Conservation (phyloP, 2,329 filamentous ascomycete species). For the Epichloe scottii region DNA sequence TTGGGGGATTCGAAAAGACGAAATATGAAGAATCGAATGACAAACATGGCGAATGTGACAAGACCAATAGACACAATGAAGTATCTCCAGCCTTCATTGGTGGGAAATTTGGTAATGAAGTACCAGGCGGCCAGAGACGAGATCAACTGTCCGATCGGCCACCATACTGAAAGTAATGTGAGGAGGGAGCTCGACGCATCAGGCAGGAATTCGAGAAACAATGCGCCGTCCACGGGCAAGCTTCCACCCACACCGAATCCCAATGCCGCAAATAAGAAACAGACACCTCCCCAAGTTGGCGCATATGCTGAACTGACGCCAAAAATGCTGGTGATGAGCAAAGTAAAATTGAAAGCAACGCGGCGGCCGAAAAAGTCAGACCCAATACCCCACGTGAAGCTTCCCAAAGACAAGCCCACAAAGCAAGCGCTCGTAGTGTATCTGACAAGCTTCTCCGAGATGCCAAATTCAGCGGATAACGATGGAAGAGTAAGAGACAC, state of each 20-base stretch:
- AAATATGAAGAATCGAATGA: constrained; percentile 68
- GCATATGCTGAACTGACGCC: constrained; percentile 58
- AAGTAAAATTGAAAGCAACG: constrained; percentile 68
- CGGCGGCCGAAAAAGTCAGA: constrained; percentile 69
- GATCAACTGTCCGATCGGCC: constrained; percentile 70
- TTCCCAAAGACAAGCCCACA: constrained; percentile 63
- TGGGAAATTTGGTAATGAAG: constrained; percentile 57
- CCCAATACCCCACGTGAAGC: constrained; percentile 68
- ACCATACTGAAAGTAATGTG: constrained; percentile 75
- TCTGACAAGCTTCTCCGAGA: constrained; percentile 57
- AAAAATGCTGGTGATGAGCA: constrained; percentile 63
- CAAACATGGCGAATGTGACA: constrained; percentile 64
- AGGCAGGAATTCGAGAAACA: constrained; percentile 76
- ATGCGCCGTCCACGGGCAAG: constrained; percentile 63
- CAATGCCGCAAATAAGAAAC: constrained; percentile 45
- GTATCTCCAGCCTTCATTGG: constrained; percentile 64
- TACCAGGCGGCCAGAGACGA: constrained; percentile 64
- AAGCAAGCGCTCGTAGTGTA: constrained; percentile 73
- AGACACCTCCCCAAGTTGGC: constrained; percentile 53
- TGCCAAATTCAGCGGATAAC: constrained; percentile 59
- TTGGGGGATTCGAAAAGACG: constrained; percentile 78
- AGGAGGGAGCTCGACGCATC: constrained; percentile 60
- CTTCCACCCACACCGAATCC: constrained; percentile 65
- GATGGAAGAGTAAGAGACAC: constrained; percentile 67
- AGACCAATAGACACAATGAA: constrained; percentile 60